Evolutionary conservation across 2,329 filamentous ascomycete genomes (phyloP), one percentile per base, ranked within the genome.

Genomic region (Camptophora hylomeconis): DNA sequence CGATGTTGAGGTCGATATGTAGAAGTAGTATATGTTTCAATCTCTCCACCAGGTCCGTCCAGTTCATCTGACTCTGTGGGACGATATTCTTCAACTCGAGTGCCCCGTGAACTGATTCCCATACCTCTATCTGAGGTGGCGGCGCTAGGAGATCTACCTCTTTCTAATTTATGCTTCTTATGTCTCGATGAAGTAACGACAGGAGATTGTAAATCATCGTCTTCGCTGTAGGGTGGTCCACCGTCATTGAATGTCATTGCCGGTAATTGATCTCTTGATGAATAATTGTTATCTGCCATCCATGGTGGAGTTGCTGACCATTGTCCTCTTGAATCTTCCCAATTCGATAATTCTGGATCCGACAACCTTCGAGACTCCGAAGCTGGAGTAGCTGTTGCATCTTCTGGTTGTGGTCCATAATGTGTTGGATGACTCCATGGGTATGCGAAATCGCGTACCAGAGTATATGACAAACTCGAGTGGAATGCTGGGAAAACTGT

Each of bases 401-500:
- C 65, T n/a, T 74, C 72, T 30, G 78, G 77, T 10, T 82, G 76
- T n/a, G 87, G 80, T 1, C 89, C 89, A 63, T 93, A 93, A 61
- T 95, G 89, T 54, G 94, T 67, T 23, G 82, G 84, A 53, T 95
- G 81, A 31, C 69, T 67, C 15, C 70, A 52, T 17, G 82, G 74
- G 52, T 95, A 98, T 43, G 89, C 89, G 58, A 95, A 98, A 63
- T 98, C 89, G 48, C 89, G 79, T 41, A 98, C 86, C 24, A 82
- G 65, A n/a, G 84, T 75, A 53, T 94, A 94, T 5, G 80, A 57
- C 11, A 94, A 69, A 50, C 75, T 92, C 34, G 84, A 89, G 45
- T 83, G 78, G 54, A 83, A 89, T 46, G 79, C 63, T 10, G 83
- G 80, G 48, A 89, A 87, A 38, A 81, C 67, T 48, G 80, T 71